phyloP scores from a whole-genome alignment of 2,329 filamentous ascomycete species.

The Beauveria australis region DNA sequence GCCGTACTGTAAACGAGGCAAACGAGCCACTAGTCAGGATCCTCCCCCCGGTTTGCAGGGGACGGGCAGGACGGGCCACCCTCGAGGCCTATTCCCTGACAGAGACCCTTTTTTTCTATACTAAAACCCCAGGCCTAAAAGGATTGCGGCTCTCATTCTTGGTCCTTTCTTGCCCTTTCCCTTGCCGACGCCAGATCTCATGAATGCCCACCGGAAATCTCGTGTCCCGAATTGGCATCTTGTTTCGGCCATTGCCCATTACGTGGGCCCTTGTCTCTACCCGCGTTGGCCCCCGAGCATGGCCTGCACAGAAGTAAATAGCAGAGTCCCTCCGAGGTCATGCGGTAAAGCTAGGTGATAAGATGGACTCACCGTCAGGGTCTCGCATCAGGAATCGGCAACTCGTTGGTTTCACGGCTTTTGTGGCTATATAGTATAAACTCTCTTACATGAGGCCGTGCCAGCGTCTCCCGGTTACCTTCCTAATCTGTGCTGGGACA shows the following conservation, averaged over 20 bases:
- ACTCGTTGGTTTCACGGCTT: neutral
- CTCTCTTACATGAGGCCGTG: neutral
- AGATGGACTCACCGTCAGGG: too few species aligned
- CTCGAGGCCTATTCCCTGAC: neutral
- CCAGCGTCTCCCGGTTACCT: neutral
- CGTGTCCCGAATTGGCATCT: slow-evolving; percentile 26
- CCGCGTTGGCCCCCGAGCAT: too few species aligned
- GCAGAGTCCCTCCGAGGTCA: too few species aligned
- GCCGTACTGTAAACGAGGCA: too few species aligned
- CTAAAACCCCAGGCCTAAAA: neutral
- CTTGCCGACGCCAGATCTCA: slow-evolving; percentile 3
- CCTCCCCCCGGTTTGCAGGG: too few species aligned
- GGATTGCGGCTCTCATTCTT: neutral
- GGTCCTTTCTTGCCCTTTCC: neutral
- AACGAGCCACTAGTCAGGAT: too few species aligned
- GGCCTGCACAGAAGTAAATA: too few species aligned
- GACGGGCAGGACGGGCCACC: neutral
- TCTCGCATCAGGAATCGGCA: neutral
- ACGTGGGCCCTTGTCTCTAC: neutral
- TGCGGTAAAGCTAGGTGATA: neutral
- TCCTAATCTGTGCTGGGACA: neutral
- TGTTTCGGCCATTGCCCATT: slow-evolving; percentile 5
- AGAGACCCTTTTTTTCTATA: neutral
- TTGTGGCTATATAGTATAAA: neutral
- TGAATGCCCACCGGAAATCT: slow-evolving; percentile 14